A percentile compares a stretch with the other conserved stretches of the same genome.
Evolutionary conservation across 768 basidiomycete species (phyloP).

Genomic region (Leccinum arenicola): DNA sequence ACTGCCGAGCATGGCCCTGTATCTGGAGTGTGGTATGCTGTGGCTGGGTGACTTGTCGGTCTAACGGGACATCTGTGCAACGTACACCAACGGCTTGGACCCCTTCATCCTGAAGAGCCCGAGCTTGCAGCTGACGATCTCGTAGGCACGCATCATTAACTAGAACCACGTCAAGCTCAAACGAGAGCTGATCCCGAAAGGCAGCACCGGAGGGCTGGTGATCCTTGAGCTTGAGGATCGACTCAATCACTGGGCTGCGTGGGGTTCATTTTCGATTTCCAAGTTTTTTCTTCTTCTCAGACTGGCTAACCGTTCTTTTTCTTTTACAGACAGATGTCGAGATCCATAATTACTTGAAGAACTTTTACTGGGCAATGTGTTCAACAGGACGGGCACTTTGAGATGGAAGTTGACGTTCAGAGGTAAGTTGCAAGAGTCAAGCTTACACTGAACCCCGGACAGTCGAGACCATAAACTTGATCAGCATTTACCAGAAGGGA

Average conservation of each 20-base stretch:
- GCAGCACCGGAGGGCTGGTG: slow-evolving; percentile 78
- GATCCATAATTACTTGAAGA: slow-evolving; percentile 45
- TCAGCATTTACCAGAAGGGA: too few species aligned
- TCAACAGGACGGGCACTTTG: too few species aligned
- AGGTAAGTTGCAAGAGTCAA: too few species aligned
- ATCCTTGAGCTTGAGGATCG: slow-evolving; percentile 93
- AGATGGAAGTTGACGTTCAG: too few species aligned
- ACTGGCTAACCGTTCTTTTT: neutral
- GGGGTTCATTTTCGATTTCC: slow-evolving; percentile 48
- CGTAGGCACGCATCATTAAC: slow-evolving; percentile 80
- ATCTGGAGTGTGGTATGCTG: slow-evolving; percentile 45
- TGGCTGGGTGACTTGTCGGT: neutral
- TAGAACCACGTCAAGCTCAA: slow-evolving; percentile 73
- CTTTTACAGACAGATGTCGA: slow-evolving; percentile 67
- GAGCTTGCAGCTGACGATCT: slow-evolving; percentile 72
- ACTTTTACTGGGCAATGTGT: too few species aligned
- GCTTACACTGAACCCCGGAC: too few species aligned
- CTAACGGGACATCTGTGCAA: slow-evolving; percentile 32
- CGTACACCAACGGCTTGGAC: slow-evolving; percentile 61
- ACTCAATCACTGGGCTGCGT: slow-evolving; percentile 85
- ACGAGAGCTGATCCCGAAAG: slow-evolving; percentile 77
- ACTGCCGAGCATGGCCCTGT: slow-evolving; percentile 52
- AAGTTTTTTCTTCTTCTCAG: too few species aligned
- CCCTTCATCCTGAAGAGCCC: slow-evolving; percentile 73
- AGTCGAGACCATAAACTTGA: too few species aligned